A percentile compares a stretch with the other conserved stretches of the same genome.
phyloP scores from a whole-genome alignment of 768 basidiomycete species.

The Tricholoma flavovirens region DNA sequence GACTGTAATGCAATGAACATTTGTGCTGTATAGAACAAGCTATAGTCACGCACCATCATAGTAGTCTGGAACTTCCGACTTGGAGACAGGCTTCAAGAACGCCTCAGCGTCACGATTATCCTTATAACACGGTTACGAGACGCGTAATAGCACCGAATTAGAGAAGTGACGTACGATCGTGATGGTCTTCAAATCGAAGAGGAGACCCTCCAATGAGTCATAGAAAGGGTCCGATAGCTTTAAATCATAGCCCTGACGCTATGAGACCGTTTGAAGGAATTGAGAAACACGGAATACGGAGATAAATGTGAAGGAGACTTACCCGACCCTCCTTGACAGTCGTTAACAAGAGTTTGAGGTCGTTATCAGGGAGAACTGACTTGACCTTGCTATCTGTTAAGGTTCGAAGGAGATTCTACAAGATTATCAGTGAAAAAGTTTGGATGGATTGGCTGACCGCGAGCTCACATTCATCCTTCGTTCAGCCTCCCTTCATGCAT shows the following conservation, averaged over 20 bases:
- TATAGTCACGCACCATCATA: slow-evolving; percentile 62
- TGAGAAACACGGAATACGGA: slow-evolving; percentile 6
- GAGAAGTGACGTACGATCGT: slow-evolving; percentile 46
- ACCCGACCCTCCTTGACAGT: slow-evolving; percentile 88
- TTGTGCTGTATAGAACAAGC: slow-evolving; percentile 4
- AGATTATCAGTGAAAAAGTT: slow-evolving; percentile 7
- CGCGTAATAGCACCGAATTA: slow-evolving; percentile 16
- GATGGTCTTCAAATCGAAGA: slow-evolving; percentile 77
- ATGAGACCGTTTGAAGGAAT: background rate
- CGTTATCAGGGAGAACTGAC: slow-evolving; percentile 51
- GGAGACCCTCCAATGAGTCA: slow-evolving; percentile 85
- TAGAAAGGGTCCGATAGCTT: slow-evolving; percentile 88
- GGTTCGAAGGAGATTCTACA: slow-evolving; percentile 83
- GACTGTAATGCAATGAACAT: slow-evolving; percentile 42
- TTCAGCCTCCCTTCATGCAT: slow-evolving; percentile 17
- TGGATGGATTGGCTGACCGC: slow-evolving; percentile 20
- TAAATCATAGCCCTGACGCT: slow-evolving; percentile 48
- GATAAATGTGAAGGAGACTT: slow-evolving; percentile 32
- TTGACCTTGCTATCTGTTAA: slow-evolving; percentile 74
- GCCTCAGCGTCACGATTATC: slow-evolving; percentile 89
- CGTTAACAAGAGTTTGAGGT: slow-evolving; percentile 76
- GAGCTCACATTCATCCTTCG: slow-evolving; percentile 41
- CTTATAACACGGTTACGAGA: slow-evolving; percentile 31
- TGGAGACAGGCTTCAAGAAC: slow-evolving; percentile 90
- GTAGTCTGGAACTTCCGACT: slow-evolving; percentile 88